Conservation (phyloP, 169 alveolate genomes). For the Plasmodium cynomolgi region DNA sequence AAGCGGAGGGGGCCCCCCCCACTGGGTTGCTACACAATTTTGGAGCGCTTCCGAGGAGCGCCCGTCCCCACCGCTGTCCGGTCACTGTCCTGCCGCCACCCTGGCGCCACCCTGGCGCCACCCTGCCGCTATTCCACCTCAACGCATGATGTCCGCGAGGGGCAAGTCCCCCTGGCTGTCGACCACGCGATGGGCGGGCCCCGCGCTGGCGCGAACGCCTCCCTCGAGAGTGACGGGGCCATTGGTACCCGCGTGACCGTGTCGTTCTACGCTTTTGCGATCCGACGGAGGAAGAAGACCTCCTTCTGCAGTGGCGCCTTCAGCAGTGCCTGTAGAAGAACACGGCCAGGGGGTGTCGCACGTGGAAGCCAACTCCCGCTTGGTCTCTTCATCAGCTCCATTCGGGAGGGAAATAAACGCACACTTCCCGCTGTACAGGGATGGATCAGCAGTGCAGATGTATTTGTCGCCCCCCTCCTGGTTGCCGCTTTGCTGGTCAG, state of each 20-base stretch:
- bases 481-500: not conserved
- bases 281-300: not conserved
- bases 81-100: no score
- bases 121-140: not conserved
- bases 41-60: not conserved
- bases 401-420: slow-evolving; percentile 10
- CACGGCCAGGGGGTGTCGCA: slow-evolving; percentile 76
- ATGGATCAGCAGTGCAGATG: slow-evolving; percentile 7
- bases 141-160: slow-evolving; percentile 17
- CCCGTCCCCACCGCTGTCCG: not conserved
- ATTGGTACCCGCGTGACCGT: not conserved
- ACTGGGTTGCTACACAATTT: not conserved
- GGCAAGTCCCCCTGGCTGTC: slow-evolving; percentile 1
- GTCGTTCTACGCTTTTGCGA: not conserved
- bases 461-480: not conserved
- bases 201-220: not conserved
- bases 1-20: not conserved
- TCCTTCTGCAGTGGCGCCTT: not conserved
- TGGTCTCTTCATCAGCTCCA: slow-evolving; percentile 20
- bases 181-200: not conserved
- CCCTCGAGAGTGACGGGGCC: slow-evolving; percentile 50
- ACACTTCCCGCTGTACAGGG: slow-evolving; percentile 50
- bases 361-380: slow-evolving; percentile 60
- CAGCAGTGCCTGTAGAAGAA: not conserved
- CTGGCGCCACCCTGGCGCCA: no score